A percentile compares a stretch with the other conserved stretches of the same genome.
phyloP scores from a whole-genome alignment of 2,329 filamentous ascomycete genomes.

The Achaetomium macrosporum region DNA sequence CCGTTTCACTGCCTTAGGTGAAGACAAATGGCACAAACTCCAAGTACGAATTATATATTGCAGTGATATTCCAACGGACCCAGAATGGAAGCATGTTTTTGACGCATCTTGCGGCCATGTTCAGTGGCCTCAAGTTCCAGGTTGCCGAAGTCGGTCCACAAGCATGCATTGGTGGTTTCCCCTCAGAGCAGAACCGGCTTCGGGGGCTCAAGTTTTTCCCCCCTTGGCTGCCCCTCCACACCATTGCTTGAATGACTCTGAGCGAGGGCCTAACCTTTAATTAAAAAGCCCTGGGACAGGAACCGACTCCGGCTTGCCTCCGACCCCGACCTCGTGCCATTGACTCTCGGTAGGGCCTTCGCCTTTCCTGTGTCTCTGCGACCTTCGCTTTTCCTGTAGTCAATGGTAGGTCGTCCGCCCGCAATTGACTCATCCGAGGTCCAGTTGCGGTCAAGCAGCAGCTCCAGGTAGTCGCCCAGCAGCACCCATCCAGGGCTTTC shows the following conservation, averaged over 20 bases:
- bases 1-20: too few species aligned
- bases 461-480: neutral
- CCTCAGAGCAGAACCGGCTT: conserved; percentile 24
- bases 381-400: conserved; percentile 15
- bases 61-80: neutral
- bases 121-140: neutral
- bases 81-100: neutral
- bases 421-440: conserved; percentile 23
- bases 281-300: conserved; percentile 9
- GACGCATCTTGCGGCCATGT: conserved; percentile 3
- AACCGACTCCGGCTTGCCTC: conserved; percentile 17
- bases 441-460: conserved; percentile 9
- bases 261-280: conserved; percentile 9
- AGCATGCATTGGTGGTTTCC: conserved; percentile 3
- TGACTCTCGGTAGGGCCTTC: conserved; percentile 19
- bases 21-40: too few species aligned
- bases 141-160: neutral
- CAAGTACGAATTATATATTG: neutral
- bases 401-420: conserved; percentile 19
- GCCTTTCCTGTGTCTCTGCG: conserved; percentile 9
- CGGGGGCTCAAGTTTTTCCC: conserved; percentile 19
- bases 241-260: conserved; percentile 18
- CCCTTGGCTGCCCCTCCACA: conserved; percentile 24
- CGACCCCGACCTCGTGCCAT: conserved; percentile 19
- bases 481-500: neutral